Evolutionary conservation across 2,329 filamentous ascomycete species (phyloP).

Genomic region (Lecanicillium sp.): DNA sequence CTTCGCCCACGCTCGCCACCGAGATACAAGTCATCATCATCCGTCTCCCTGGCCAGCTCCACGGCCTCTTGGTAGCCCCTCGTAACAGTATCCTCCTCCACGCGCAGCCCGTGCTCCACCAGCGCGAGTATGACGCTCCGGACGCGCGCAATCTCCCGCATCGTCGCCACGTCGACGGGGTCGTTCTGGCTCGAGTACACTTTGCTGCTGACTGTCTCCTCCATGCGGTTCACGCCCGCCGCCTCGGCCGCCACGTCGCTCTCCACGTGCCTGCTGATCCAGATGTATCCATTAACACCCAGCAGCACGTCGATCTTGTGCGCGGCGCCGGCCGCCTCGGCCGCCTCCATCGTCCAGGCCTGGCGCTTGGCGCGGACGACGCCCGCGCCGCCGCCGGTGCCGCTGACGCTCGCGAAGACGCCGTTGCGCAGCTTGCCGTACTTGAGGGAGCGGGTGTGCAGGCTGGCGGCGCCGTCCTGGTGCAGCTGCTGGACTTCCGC

Average conservation of each 20-base stretch:
- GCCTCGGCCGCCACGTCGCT: slow-evolving; percentile 44
- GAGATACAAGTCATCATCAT: slow-evolving; percentile 54
- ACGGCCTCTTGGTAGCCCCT: slow-evolving; percentile 76
- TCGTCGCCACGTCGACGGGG: slow-evolving; percentile 65
- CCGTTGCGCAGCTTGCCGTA: slow-evolving; percentile 96
- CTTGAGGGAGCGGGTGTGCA: slow-evolving; percentile 86
- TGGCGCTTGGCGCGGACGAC: slow-evolving; percentile 81
- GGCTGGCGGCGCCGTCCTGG: slow-evolving; percentile 73
- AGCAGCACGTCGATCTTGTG: slow-evolving; percentile 76
- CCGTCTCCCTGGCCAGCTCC: slow-evolving; percentile 61
- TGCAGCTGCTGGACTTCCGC: slow-evolving; percentile 91
- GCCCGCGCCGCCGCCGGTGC: slow-evolving; percentile 77
- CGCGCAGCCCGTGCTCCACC: slow-evolving; percentile 72
- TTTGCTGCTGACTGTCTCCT: slow-evolving; percentile 76
- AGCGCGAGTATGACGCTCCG: slow-evolving; percentile 75
- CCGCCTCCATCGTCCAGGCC: slow-evolving; percentile 70
- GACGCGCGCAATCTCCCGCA: slow-evolving; percentile 82
- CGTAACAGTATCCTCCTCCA: slow-evolving; percentile 86
- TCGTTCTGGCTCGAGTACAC: slow-evolving; percentile 97
- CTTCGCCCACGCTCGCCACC: slow-evolving; percentile 51
- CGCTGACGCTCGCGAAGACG: slow-evolving; percentile 75
- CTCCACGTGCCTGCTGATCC: slow-evolving; percentile 80
- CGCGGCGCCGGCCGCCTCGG: slow-evolving; percentile 12
- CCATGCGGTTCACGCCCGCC: slow-evolving; percentile 72
- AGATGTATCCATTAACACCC: slow-evolving; percentile 95